Conservation (phyloP, 2,329 filamentous ascomycete genomes). For the Sphaerostilbella broomeana region DNA sequence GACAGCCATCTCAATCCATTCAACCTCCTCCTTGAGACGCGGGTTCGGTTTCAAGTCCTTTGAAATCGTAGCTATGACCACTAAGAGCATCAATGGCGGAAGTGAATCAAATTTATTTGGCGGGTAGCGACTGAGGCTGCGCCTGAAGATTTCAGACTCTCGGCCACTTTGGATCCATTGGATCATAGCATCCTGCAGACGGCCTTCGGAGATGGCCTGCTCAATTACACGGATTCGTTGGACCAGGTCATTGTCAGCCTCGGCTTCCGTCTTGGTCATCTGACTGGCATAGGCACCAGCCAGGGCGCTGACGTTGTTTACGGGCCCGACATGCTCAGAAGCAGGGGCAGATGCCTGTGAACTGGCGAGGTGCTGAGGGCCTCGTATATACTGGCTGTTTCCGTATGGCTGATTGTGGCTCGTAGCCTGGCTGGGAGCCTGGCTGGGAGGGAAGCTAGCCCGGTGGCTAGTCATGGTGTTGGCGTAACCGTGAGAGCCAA, state of each 20-base stretch:
- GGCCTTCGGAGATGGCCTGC: slow-evolving; percentile 52
- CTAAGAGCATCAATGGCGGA: slow-evolving; percentile 56
- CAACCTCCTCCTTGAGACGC: slow-evolving; percentile 48
- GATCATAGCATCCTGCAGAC: slow-evolving; percentile 57
- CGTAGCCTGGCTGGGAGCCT: slow-evolving; percentile 18
- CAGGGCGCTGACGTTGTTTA: slow-evolving; percentile 28
- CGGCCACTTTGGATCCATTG: slow-evolving; percentile 60
- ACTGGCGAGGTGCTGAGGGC: slow-evolving; percentile 25
- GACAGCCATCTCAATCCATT: slow-evolving; percentile 56
- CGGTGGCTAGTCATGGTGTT: slow-evolving; percentile 25
- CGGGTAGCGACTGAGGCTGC: slow-evolving; percentile 32
- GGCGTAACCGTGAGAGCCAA: slow-evolving; percentile 24
- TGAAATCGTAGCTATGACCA: slow-evolving; percentile 58
- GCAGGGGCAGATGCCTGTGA: slow-evolving; percentile 27
- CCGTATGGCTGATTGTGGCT: slow-evolving; percentile 28
- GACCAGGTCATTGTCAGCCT: slow-evolving; percentile 45
- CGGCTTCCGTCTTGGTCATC: slow-evolving; percentile 29
- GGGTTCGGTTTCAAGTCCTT: slow-evolving; percentile 48
- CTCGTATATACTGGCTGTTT: slow-evolving; percentile 33
- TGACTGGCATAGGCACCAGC: slow-evolving; percentile 31
- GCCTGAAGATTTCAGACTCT: slow-evolving; percentile 56
- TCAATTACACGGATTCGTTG: slow-evolving; percentile 54
- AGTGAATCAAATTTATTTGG: slow-evolving; percentile 44
- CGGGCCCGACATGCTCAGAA: slow-evolving; percentile 29
- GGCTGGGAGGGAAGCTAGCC: slow-evolving; percentile 29